Conservation (phyloP, 139 green algal genomes). For the Medakamo hakoo region DNA sequence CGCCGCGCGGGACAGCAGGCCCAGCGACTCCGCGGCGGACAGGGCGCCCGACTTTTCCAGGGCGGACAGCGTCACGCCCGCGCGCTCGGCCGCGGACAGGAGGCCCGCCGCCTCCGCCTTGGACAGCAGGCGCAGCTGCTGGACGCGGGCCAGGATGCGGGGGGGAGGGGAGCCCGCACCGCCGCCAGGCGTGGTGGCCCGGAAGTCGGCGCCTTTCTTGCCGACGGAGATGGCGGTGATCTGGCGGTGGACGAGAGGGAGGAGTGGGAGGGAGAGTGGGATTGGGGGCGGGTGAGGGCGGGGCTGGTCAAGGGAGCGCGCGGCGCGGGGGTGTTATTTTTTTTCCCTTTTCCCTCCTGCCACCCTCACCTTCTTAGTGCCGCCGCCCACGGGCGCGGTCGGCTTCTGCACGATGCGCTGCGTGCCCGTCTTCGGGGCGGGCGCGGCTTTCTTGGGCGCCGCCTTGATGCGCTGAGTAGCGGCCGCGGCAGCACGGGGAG, state of each 20-base stretch:
- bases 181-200: not conserved
- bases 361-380: constrained; percentile 7
- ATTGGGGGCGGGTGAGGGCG: not conserved
- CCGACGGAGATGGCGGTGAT: constrained; percentile 1
- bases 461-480: constrained; percentile 4
- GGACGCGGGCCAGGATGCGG: constrained; percentile 12
- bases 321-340: not conserved
- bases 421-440: not conserved
- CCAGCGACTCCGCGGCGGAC: constrained; percentile 41
- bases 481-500: not conserved
- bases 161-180: not conserved
- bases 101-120: constrained; percentile 49
- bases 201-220: not conserved
- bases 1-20: constrained; percentile 29
- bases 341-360: not conserved
- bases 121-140: constrained; percentile 39
- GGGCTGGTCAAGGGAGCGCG: not conserved
- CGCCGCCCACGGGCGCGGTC: constrained; percentile 4
- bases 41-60: constrained; percentile 57
- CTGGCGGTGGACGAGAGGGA: not conserved
- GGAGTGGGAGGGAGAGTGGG: not conserved
- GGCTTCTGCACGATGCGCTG: not conserved
- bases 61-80: constrained; percentile 43
- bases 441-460: constrained; percentile 1
- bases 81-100: constrained; percentile 37